Base-by-base conservation (phyloP, 371 early-diverging fungal species). In the Neoconidiobolus thromboides region DNA sequence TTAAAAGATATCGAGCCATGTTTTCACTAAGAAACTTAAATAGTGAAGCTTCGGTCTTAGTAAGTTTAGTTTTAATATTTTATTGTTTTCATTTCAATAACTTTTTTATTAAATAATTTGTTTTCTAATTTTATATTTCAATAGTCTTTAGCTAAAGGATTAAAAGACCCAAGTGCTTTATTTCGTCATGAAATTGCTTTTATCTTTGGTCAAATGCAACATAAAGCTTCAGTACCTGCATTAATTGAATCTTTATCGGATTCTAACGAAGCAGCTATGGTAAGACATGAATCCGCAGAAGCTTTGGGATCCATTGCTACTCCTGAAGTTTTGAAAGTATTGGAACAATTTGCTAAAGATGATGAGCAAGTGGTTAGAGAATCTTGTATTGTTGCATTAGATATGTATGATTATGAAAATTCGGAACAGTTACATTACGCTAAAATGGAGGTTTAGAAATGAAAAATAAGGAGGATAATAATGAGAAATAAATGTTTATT, bases 271-370 rank as follows among this genome's bases (percentile, higher is more conserved):
- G 83, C 78, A 26, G 76, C 85, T 61, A 99, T 99, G 96, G 99
- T 99, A 4, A 85, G 99, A 42, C 99, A 99, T 68, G 99, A 99
- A 74, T 87, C 89, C 61, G 99, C 99, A 37, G 99, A 99, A 76
- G 99, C 99, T 3, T 73, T 99, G 56, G 99, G 99, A n/a, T 89
- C 95, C 1, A 93, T 99, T 68, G 98, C 95, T 43, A 89, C 89
- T 2, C 83, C 89, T 42, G 93, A 96, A 69, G 85, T 86, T 48
- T 70, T 89, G 48, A 75, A 78, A 9, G 78, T 82, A 14, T 76
- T 99, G 49, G 67, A 79, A 55, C 65, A 80, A 64, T 94, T 80
- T 67, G 71, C 76, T 54, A 63, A 83, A 3, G 92, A 92, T 66
- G 63, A 79, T 10, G 90, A 89, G 60, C 78, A 79, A 10, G 96